Evolutionary conservation across 1,284 basidiomycete genomes (phyloP).

Genomic region (Cystobasidiaceae sp.): DNA sequence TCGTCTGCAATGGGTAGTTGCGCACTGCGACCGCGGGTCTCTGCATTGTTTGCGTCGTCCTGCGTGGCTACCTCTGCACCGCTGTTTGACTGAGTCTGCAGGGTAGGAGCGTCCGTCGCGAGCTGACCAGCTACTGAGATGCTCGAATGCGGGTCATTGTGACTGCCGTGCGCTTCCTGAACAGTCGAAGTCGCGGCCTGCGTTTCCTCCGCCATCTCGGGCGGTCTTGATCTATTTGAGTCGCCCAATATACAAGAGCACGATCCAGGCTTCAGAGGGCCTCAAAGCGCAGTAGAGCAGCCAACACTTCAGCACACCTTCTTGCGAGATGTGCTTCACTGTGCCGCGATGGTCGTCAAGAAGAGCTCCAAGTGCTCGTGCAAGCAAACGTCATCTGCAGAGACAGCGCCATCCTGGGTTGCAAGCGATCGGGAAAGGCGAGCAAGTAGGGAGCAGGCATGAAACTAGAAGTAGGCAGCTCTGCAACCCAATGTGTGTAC

Average conservation of each 20-base stretch:
- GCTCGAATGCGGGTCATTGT: background rate
- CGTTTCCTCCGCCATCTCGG: background rate
- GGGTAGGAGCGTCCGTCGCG: background rate
- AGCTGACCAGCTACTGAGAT: background rate
- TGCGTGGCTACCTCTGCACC: background rate
- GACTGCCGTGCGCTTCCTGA: background rate
- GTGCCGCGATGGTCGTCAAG: too few relatives aligned
- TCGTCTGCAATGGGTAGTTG: constrained; percentile 2
- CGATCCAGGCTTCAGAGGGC: too few relatives aligned
- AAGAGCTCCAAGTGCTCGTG: too few relatives aligned
- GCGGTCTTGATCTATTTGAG: background rate
- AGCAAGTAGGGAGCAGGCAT: too few relatives aligned
- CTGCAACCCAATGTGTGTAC: too few relatives aligned
- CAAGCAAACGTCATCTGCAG: too few relatives aligned
- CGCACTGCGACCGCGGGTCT: background rate
- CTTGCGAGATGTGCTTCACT: too few relatives aligned
- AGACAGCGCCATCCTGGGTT: too few relatives aligned
- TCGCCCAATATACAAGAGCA: background rate
- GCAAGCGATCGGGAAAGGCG: too few relatives aligned
- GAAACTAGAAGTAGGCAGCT: too few relatives aligned
- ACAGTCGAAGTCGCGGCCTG: background rate
- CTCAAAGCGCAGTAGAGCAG: too few relatives aligned
- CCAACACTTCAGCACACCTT: too few relatives aligned
- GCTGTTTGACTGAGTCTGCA: background rate
- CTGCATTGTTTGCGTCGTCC: background rate